Evolutionary conservation across 768 basidiomycete genomes (phyloP).

Genomic region (Floccularia luteovirens): DNA sequence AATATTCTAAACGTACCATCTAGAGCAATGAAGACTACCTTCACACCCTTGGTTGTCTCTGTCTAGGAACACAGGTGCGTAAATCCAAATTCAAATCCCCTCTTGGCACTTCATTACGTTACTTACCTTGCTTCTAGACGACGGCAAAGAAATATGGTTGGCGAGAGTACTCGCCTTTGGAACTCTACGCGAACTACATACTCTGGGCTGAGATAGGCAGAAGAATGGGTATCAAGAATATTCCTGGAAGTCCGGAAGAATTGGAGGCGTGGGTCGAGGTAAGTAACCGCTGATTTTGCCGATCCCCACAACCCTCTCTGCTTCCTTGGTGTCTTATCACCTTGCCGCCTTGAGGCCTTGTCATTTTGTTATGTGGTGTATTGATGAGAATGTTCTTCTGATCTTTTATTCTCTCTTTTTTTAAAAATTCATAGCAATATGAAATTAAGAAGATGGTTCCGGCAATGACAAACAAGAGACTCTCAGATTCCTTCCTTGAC

Average conservation of each 20-base stretch:
- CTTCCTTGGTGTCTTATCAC: no score
- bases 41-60: constrained; percentile 31
- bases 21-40: constrained; percentile 33
- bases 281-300: no score
- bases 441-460: constrained; percentile 35
- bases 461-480: constrained; percentile 26
- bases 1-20: neutral
- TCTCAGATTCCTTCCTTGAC: no score
- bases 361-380: no score
- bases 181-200: constrained; percentile 32
- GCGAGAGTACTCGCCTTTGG: constrained; percentile 35
- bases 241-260: constrained; percentile 31
- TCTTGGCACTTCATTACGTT: no score
- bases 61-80: constrained; percentile 30
- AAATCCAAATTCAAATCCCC: no score
- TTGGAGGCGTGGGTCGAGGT: constrained; percentile 32
- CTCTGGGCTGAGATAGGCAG: constrained; percentile 39
- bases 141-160: constrained; percentile 33
- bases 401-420: no score
- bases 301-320: no score
- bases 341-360: no score
- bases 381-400: neutral
- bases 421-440: constrained; percentile 36
- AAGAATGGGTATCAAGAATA: constrained; percentile 38
- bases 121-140: no score